These are phyloP conservation scores for Rhynchosporium graminicola DNA, from an alignment of 2,329 filamentous ascomycete species.

Conservation along the genomic window DNA sequence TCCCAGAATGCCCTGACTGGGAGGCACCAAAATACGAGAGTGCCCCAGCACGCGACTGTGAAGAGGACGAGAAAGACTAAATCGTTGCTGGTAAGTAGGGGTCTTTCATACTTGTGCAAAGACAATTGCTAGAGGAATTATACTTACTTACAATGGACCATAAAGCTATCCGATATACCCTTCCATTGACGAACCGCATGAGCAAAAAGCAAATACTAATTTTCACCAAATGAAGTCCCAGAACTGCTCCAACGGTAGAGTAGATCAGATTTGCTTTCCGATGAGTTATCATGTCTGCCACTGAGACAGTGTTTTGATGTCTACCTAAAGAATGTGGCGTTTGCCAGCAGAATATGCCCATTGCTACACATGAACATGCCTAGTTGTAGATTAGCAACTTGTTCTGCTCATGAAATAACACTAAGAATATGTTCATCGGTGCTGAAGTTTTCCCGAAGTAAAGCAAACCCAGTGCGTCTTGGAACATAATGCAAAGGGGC, in stretches of 20 bases:
- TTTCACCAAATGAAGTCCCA: constrained; percentile 8
- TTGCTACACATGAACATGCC: constrained; percentile 14
- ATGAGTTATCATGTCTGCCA: constrained; percentile 1
- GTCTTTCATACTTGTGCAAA: neutral
- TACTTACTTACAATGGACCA: constrained; percentile 12
- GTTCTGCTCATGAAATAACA: neutral
- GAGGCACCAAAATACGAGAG: constrained; percentile 23
- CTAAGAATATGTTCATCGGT: neutral
- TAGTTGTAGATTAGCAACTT: neutral
- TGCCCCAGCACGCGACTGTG: constrained; percentile 17
- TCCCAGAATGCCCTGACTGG: constrained; percentile 6
- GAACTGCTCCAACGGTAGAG: constrained; percentile 8
- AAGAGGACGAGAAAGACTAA: constrained; percentile 21
- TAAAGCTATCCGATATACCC: neutral
- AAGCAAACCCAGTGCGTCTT: neutral
- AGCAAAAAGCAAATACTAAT: constrained; percentile 13
- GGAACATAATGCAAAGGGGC: no score
- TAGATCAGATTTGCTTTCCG: constrained; percentile 14
- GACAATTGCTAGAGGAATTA: neutral
- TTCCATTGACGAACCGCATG: constrained; percentile 7
- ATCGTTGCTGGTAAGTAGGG: neutral
- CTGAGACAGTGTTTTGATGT: constrained; percentile 9
- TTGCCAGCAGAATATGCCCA: constrained; percentile 18
- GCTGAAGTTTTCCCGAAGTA: neutral
- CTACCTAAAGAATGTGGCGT: constrained; percentile 6